phyloP scores from a whole-genome alignment of 345 rosid genomes.

The Mallotus nudiflorus region DNA sequence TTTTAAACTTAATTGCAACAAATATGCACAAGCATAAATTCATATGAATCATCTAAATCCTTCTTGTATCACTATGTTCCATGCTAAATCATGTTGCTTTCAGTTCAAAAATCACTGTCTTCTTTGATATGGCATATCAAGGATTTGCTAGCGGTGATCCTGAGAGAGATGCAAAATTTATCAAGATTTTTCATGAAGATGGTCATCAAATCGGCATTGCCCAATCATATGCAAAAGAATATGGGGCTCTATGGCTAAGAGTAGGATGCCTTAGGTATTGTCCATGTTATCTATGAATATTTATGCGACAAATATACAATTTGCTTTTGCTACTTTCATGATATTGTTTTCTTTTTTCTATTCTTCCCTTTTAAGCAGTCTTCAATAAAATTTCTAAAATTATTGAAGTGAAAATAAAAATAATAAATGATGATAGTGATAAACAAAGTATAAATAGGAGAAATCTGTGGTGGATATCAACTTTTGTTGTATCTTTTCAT shows the following conservation, averaged over 20 bases:
- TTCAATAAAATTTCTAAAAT: background rate
- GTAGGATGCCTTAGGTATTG: constrained; percentile 94
- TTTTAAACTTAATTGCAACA: background rate
- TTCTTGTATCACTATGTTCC: background rate
- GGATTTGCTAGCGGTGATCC: constrained; percentile 99
- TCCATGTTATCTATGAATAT: background rate
- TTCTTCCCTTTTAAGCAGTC: background rate
- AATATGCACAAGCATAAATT: background rate
- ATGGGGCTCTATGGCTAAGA: constrained; percentile 99
- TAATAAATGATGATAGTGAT: no score
- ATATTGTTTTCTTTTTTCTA: background rate
- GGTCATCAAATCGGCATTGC: constrained; percentile 89
- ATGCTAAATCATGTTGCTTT: constrained; percentile 15
- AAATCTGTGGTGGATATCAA: no score
- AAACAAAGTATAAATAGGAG: no score
- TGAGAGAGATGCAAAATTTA: constrained; percentile 86
- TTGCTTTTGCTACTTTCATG: background rate
- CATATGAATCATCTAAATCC: background rate
- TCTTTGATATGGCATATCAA: constrained; percentile 99
- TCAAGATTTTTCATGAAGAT: constrained; percentile 89
- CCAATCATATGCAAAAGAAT: constrained; percentile 94
- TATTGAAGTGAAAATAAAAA: background rate
- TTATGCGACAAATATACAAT: background rate
- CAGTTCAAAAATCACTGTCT: constrained; percentile 82
- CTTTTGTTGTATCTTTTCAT: no score